Conservation (phyloP, 768 basidiomycete species). For the Trametes cingulata region DNA sequence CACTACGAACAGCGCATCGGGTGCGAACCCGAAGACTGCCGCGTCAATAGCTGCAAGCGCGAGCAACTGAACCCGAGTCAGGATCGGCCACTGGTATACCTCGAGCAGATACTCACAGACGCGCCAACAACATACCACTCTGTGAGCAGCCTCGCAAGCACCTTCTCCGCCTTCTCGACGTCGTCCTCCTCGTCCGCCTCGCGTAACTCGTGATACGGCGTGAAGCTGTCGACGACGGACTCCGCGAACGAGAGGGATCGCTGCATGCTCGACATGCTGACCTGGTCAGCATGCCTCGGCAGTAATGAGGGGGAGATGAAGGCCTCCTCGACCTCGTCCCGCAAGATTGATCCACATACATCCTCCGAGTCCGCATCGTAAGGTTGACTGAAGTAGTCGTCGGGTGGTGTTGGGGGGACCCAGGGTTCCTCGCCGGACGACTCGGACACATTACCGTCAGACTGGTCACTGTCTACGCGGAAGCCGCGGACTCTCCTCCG, state of each 20-base stretch:
- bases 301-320: constrained; percentile 9
- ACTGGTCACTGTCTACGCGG: constrained; percentile 45
- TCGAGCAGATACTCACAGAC: constrained; percentile 43
- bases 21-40: constrained; percentile 61
- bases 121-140: constrained; percentile 73
- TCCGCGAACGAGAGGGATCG: constrained; percentile 28
- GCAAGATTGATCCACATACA: neutral
- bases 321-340: neutral
- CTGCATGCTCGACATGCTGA: constrained; percentile 18
- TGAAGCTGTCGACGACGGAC: constrained; percentile 45
- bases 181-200: constrained; percentile 41
- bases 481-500: constrained; percentile 42
- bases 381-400: constrained; percentile 16
- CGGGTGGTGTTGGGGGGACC: constrained; percentile 6
- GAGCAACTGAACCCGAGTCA: constrained; percentile 44
- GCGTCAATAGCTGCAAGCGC: constrained; percentile 57
- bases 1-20: constrained; percentile 52
- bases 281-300: constrained; percentile 25
- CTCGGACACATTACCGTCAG: constrained; percentile 32
- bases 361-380: constrained; percentile 1
- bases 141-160: constrained; percentile 48
- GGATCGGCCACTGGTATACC: neutral
- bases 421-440: constrained; percentile 23
- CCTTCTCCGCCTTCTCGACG: constrained; percentile 47
- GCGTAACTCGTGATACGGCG: constrained; percentile 57